Base-by-base conservation (phyloP, 1,284 basidiomycete genomes). In the Cryptococcus sp. region DNA sequence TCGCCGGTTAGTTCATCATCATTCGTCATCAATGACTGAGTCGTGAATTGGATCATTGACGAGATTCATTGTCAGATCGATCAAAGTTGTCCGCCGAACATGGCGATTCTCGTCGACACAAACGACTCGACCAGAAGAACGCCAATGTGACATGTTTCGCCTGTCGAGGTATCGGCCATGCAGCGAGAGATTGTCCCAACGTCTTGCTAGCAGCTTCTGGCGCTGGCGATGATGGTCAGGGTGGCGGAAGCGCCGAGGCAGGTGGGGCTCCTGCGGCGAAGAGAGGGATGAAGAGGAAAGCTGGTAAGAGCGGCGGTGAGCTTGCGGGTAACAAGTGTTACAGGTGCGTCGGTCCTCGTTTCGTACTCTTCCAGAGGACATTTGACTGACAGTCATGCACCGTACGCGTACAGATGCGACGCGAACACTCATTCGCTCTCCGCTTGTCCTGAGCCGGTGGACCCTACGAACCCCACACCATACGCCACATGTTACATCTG, bases 401-500 rank as follows among this genome's bases (percentile, higher is more conserved):
- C 47, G 17, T 1, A 35, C 38, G 40, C 54, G 15, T 1, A 59
- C 71, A 93, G 93, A 63, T 97, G 93, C 70, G 90, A 92, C 50
- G 92, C 90, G 3, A 83, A 81, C 3, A 83, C 82, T 60, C 93
- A 97, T 67, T 88, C 83, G 11, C 83, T 97, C 3, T 86, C 90
- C 17, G 82, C 82, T 43, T 97, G 93, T 75, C 86, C 82, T 59
- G 86, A 86, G 65, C 82, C 84, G 1, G 79, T 82, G 11, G 83
- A 91, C 72, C 81, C 83, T n/a, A 70, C 73, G 16, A 83, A 89
- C 64, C 88, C 89, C 2, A 83, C 93, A 3, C 93, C 93, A 0
- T 93, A 86, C 70, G 93, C 93, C 0, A 91, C 88, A 1, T 97
- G 93, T 78, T 97, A 93, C 72, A 88, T 97, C 38, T 97, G 93